phyloP scores from a whole-genome alignment of 371 early-diverging fungal genomes.

The Rhizopus stolonifer region DNA sequence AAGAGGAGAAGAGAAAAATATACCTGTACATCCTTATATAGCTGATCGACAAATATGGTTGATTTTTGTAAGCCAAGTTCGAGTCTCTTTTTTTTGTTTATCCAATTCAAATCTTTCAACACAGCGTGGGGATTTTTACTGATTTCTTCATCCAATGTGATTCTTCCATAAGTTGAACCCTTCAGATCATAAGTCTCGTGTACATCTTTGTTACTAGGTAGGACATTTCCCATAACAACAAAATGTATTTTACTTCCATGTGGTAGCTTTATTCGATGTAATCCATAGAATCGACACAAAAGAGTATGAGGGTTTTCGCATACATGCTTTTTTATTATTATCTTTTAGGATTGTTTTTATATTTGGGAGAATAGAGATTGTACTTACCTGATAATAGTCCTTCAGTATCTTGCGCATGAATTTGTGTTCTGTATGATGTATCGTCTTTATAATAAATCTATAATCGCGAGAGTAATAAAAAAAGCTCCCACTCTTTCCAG shows the following conservation, averaged over 20 bases:
- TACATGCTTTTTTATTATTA: conserved; percentile 64
- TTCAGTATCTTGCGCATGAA: conserved; percentile 83
- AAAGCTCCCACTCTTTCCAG: conserved; percentile 94
- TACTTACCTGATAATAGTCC: conserved; percentile 74
- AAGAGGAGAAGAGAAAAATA: background rate
- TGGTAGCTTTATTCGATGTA: conserved; percentile 96
- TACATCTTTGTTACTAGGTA: conserved; percentile 92
- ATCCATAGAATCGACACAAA: conserved; percentile 90
- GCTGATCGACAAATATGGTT: conserved; percentile 71
- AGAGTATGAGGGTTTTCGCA: conserved; percentile 88
- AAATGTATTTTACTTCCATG: conserved; percentile 93
- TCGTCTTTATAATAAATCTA: conserved; percentile 97
- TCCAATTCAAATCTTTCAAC: conserved; percentile 95
- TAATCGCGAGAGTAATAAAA: conserved; percentile 96
- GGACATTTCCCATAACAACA: conserved; percentile 97
- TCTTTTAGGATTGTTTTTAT: too few species aligned
- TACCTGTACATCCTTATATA: conserved; percentile 70
- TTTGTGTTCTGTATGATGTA: conserved; percentile 90
- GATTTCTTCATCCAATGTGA: conserved; percentile 66
- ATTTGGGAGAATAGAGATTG: too few species aligned
- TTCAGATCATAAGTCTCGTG: conserved; percentile 94
- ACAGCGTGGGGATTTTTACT: conserved; percentile 75
- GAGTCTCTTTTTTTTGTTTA: conserved; percentile 63
- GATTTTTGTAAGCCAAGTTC: conserved; percentile 81
- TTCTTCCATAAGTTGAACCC: conserved; percentile 43